Percentiles rank a stretch among this genome's conserved stretches.
Conservation (phyloP, 805 yeast genomes). For the Schwanniomyces occidentalis region DNA sequence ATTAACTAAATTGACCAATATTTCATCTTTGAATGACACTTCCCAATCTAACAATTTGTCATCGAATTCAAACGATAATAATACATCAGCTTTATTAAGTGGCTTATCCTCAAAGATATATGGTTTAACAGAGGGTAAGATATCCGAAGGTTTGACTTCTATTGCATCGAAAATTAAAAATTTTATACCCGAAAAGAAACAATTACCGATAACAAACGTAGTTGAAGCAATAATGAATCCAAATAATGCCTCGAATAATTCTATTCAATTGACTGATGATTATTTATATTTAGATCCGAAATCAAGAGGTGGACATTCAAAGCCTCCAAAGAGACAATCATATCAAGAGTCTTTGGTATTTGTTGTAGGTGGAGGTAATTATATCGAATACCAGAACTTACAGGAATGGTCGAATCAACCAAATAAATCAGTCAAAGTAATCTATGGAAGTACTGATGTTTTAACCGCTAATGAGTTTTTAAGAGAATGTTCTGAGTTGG, state of each 20-base stretch:
- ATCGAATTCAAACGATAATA: conserved; percentile 16
- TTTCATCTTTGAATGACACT: conserved; percentile 16
- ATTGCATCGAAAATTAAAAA: conserved; percentile 85
- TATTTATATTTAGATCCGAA: conserved; percentile 90
- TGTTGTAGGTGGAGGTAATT: conserved; percentile 96
- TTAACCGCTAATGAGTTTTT: conserved; percentile 70
- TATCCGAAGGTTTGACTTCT: conserved; percentile 88
- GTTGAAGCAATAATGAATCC: conserved; percentile 95
- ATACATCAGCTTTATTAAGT: conserved; percentile 60
- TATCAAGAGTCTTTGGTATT: conserved; percentile 85
- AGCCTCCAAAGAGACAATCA: conserved; percentile 81
- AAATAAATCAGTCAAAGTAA: conserved; percentile 51
- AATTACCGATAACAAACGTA: conserved; percentile 84
- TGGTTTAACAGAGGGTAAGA: conserved; percentile 77
- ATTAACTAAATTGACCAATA: conserved; percentile 22
- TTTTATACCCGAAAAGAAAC: conserved; percentile 82
- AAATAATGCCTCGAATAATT: conserved; percentile 54
- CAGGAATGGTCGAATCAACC: conserved; percentile 74
- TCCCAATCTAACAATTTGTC: conserved; percentile 2
- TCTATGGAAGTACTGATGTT: conserved; percentile 85
- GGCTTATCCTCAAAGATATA: conserved; percentile 76
- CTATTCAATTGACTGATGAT: conserved; percentile 79
- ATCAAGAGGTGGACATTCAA: conserved; percentile 85
- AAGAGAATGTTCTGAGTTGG: conserved; percentile 61
- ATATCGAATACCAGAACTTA: conserved; percentile 88